Percentiles rank a stretch among this genome's conserved stretches.
phyloP scores from a whole-genome alignment of 176 grass and related monocot species.

The Alopecurus myosuroides region DNA sequence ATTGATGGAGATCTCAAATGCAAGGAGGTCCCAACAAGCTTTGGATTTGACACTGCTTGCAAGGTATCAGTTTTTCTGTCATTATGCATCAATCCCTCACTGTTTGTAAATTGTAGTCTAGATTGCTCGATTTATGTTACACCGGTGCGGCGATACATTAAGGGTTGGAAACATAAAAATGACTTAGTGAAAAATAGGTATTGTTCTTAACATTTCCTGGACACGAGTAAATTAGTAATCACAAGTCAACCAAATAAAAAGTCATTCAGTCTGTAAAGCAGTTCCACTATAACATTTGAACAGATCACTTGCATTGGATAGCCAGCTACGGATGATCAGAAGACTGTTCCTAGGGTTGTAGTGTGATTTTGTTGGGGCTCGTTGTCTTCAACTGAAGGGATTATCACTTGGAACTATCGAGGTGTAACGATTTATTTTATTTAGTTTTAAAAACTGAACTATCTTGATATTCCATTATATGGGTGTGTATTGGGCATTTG shows the following conservation, averaged over 20 bases:
- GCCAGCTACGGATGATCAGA: not conserved
- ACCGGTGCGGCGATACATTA: not conserved
- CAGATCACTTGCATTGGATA: not conserved
- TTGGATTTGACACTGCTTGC: conserved; percentile 99
- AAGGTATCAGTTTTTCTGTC: conserved; percentile 45
- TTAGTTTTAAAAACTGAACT: no score
- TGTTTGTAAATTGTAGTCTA: not conserved
- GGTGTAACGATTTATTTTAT: not conserved
- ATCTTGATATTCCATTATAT: no score
- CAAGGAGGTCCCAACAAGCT: conserved; percentile 97
- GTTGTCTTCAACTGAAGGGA: not conserved
- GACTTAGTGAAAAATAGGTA: not conserved
- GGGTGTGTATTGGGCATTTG: not conserved
- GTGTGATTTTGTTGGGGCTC: not conserved
- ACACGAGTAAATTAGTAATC: not conserved
- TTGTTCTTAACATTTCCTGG: not conserved
- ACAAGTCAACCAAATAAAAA: not conserved
- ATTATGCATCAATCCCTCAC: not conserved
- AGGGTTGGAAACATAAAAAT: no score
- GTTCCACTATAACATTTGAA: not conserved
- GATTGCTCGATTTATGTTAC: not conserved
- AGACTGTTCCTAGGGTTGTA: not conserved
- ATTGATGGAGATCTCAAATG: conserved; percentile 97
- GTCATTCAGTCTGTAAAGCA: not conserved
- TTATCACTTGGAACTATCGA: not conserved